phyloP scores from a whole-genome alignment of 2,329 filamentous ascomycete genomes.

The Colletotrichum lupini region DNA sequence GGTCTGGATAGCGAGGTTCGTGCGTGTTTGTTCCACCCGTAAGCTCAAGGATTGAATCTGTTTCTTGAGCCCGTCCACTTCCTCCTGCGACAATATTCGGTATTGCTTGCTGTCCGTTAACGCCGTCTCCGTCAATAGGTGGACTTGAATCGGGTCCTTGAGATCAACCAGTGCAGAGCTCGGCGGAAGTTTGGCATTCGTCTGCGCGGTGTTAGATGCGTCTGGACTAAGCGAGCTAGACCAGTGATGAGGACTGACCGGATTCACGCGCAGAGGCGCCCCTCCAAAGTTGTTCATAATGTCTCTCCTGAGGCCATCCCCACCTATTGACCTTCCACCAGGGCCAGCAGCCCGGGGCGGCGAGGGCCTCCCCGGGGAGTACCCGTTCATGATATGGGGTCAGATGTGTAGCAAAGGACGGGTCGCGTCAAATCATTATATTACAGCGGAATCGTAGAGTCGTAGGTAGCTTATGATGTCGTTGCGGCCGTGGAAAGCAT shows the following conservation, averaged over 20 bases:
- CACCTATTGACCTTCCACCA: constrained; percentile 58
- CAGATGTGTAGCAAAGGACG: neutral
- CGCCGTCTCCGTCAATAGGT: constrained; percentile 93
- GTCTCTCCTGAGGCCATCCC: constrained; percentile 70
- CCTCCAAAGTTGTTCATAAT: constrained; percentile 66
- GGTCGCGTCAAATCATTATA: constrained; percentile 35
- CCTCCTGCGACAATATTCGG: constrained; percentile 88
- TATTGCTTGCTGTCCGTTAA: constrained; percentile 88
- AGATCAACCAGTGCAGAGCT: constrained; percentile 70
- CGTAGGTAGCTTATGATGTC: constrained; percentile 8
- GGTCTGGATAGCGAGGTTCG: constrained; percentile 87
- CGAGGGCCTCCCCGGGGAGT: constrained; percentile 45
- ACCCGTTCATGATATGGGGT: constrained; percentile 51
- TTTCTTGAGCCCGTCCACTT: constrained; percentile 92
- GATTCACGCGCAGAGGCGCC: constrained; percentile 62
- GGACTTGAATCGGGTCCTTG: constrained; percentile 83
- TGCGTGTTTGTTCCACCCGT: constrained; percentile 83
- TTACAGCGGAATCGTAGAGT: constrained; percentile 20
- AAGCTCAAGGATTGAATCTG: constrained; percentile 78
- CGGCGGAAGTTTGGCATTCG: constrained; percentile 62
- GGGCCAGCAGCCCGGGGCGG: constrained; percentile 48
- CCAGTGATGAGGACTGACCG: constrained; percentile 56
- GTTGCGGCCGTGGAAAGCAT: constrained; percentile 27
- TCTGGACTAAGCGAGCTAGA: neutral
- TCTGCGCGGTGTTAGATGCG: constrained; percentile 48